Evolutionary conservation across 2,329 filamentous ascomycete species (phyloP).

Genomic region (Curvularia verruculosa): DNA sequence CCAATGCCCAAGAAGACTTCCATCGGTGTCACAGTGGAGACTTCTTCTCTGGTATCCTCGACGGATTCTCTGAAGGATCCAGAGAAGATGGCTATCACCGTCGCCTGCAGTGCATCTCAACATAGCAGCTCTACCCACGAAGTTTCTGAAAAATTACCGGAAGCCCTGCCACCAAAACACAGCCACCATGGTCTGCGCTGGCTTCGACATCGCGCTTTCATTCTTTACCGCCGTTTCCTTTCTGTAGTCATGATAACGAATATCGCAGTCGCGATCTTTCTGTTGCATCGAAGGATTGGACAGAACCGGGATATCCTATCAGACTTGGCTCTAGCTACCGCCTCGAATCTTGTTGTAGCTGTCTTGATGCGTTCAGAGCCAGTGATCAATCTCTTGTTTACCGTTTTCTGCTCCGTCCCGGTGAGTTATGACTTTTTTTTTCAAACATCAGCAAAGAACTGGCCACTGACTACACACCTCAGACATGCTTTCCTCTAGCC

Average conservation of each 20-base stretch:
- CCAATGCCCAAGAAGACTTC: neutral
- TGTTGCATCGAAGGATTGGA: constrained; percentile 30
- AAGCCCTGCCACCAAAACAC: constrained; percentile 34
- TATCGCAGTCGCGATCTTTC: constrained; percentile 30
- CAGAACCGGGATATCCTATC: constrained; percentile 29
- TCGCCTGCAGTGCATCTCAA: constrained; percentile 22
- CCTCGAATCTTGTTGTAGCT: constrained; percentile 44
- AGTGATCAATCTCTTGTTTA: constrained; percentile 47
- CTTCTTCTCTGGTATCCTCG: neutral
- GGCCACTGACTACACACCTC: neutral
- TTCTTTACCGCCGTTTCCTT: constrained; percentile 41
- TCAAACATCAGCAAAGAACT: neutral
- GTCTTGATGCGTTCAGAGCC: constrained; percentile 46
- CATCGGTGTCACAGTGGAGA: neutral
- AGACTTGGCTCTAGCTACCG: constrained; percentile 43
- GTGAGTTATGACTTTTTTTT: constrained; percentile 8
- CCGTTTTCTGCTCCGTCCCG: constrained; percentile 43
- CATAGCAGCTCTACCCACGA: constrained; percentile 18
- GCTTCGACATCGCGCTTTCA: constrained; percentile 42
- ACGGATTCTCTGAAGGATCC: constrained; percentile 2
- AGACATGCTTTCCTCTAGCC: constrained; percentile 31
- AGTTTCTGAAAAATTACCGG: constrained; percentile 21
- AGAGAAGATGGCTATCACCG: constrained; percentile 14
- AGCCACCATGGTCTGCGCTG: constrained; percentile 39
- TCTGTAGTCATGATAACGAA: constrained; percentile 37